Evolutionary conservation across 768 basidiomycete genomes (phyloP).

Genomic region (Podaxis sp.): DNA sequence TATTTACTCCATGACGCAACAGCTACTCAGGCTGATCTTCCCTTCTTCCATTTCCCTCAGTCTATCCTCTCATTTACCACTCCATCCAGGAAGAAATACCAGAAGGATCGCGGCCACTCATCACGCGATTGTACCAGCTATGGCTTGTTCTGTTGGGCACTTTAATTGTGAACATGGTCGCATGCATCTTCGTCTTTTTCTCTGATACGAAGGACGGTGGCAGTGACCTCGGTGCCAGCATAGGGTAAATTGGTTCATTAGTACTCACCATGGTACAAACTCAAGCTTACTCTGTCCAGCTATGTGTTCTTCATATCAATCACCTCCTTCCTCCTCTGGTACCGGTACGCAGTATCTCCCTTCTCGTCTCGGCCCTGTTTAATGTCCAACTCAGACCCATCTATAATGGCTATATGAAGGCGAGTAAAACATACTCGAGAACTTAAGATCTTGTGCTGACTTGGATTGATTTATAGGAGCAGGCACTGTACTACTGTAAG

Average conservation of each 20-base stretch:
- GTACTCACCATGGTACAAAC: constrained; percentile 15
- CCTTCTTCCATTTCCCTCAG: constrained; percentile 34
- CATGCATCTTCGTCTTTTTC: constrained; percentile 82
- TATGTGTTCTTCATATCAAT: constrained; percentile 76
- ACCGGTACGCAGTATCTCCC: constrained; percentile 54
- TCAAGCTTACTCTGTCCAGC: constrained; percentile 35
- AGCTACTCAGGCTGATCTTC: constrained; percentile 14
- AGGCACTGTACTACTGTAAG: constrained; percentile 91
- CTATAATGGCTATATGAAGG: constrained; percentile 98
- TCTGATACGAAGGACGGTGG: constrained; percentile 73
- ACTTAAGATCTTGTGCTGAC: constrained; percentile 17
- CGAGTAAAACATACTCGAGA: constrained; percentile 26
- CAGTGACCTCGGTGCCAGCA: constrained; percentile 75
- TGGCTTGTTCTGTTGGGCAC: constrained; percentile 89
- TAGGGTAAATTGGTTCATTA: constrained; percentile 53
- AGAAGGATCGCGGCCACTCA: constrained; percentile 68
- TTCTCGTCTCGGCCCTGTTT: constrained; percentile 12
- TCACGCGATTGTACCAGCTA: constrained; percentile 85
- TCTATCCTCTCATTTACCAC: constrained; percentile 93
- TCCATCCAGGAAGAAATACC: constrained; percentile 90
- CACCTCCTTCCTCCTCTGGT: constrained; percentile 91
- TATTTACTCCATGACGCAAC: constrained; percentile 8
- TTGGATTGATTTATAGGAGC: constrained; percentile 53
- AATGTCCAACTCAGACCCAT: constrained; percentile 59
- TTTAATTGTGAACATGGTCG: constrained; percentile 84